Conservation (phyloP, 2,329 filamentous ascomycete species). For the Phaeosphaeria sp. region DNA sequence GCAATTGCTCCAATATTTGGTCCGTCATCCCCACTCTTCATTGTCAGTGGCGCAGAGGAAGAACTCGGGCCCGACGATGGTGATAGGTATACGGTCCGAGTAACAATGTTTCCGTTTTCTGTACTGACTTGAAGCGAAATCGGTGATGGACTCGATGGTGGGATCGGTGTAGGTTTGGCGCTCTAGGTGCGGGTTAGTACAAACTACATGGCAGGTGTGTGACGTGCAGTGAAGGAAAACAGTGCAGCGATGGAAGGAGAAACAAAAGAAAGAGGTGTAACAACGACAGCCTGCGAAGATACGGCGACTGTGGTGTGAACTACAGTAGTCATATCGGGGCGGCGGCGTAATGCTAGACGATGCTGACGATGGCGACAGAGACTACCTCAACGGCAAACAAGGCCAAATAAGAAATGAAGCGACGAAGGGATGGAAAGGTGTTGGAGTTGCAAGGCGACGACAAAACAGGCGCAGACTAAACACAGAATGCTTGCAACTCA, state of each 20-base stretch:
- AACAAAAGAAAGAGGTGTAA: conserved; percentile 4
- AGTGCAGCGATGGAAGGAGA: conserved; percentile 9
- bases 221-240: conserved; percentile 27
- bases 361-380: conserved; percentile 40
- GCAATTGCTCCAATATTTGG: conserved; percentile 53
- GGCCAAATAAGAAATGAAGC: conserved; percentile 7
- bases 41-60: conserved; percentile 18
- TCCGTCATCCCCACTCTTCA: conserved; percentile 10
- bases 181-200: conserved; percentile 19
- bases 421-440: neutral
- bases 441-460: conserved; percentile 4
- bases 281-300: conserved; percentile 22
- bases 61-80: conserved; percentile 18
- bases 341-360: conserved; percentile 27
- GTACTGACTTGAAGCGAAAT: conserved; percentile 46
- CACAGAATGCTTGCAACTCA: conserved; percentile 20
- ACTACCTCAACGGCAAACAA: conserved; percentile 45
- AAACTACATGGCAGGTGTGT: conserved; percentile 11
- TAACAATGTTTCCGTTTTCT: conserved; percentile 51
- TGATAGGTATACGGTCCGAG: conserved; percentile 53
- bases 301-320: conserved; percentile 30
- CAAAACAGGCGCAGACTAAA: conserved; percentile 4
- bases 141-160: conserved; percentile 11
- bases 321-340: conserved; percentile 34
- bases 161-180: conserved; percentile 5